A percentile compares a stretch with the other conserved stretches of the same genome.
Evolutionary conservation across 306 rosid species (phyloP).

Genomic region (Abrus precatorius): DNA sequence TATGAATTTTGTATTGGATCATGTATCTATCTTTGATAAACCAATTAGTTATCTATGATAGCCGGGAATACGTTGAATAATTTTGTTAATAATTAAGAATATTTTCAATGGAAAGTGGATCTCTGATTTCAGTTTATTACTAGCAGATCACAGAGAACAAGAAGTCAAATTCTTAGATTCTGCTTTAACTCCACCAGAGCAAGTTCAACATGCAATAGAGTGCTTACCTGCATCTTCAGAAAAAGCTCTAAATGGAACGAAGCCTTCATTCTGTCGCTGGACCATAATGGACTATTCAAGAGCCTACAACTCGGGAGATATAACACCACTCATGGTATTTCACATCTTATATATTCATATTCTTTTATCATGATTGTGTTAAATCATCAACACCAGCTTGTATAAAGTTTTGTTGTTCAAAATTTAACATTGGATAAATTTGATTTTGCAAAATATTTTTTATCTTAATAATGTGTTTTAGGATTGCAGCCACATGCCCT

Average conservation of each 20-base stretch:
- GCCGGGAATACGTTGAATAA: too few relatives aligned
- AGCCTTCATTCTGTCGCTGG: slow-evolving; percentile 66
- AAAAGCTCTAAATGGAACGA: slow-evolving; percentile 38
- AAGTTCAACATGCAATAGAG: slow-evolving; percentile 67
- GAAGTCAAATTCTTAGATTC: slow-evolving; percentile 66
- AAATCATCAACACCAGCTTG: neutral
- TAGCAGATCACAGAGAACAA: slow-evolving; percentile 65
- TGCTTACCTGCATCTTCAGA: slow-evolving; percentile 63
- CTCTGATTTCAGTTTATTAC: slow-evolving; percentile 27
- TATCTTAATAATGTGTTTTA: neutral
- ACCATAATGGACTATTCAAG: slow-evolving; percentile 76
- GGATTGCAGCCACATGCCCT: neutral
- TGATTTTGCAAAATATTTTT: neutral
- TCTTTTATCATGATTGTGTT: slow-evolving; percentile 33
- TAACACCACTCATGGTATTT: slow-evolving; percentile 79
- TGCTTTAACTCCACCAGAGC: slow-evolving; percentile 63
- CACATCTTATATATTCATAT: slow-evolving; percentile 26
- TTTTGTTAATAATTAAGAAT: too few relatives aligned
- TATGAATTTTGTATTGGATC: slow-evolving; percentile 1
- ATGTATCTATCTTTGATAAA: slow-evolving; percentile 17
- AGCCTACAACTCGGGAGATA: slow-evolving; percentile 68
- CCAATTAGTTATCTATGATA: too few relatives aligned
- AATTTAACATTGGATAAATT: slow-evolving; percentile 6
- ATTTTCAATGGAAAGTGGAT: slow-evolving; percentile 1
- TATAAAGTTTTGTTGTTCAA: slow-evolving; percentile 25